Base-by-base conservation (phyloP, 345 rosid species). In the Hevea brasiliensis region DNA sequence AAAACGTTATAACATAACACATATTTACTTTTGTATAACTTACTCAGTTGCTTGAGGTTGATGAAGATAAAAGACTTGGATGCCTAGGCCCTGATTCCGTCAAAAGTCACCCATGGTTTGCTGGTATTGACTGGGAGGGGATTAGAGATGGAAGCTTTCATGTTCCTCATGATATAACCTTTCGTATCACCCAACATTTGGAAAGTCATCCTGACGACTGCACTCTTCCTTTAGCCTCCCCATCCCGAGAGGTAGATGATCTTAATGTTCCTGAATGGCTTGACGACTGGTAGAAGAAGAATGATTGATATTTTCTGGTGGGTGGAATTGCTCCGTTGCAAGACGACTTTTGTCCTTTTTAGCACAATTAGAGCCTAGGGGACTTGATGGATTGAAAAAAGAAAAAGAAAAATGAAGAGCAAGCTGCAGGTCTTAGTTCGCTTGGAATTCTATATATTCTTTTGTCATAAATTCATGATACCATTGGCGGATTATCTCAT, bases 101-200 rank as follows among this genome's bases (percentile, higher is more conserved):
- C 48, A 89, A 87, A 84, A 81, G 77, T 50, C 98, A 95, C 77
- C 87, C 92, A 0, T 91, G 98, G 97, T 95, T 92, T 77, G 72
- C 35, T 69, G 85, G 81, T 69, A 57, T 92, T 67, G 88, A 84
- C 68, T 89, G 98, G 94, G 70, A 77, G 71, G 85, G 83, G 32
- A 86, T 94, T 27, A 72, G 81, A 56, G 89, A 83, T 21, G 70
- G 81, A 37, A 74, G 80, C 70, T 69, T 76, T 70, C 88, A 86
- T 64, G 98, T 81, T 76, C 97, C 97, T 51, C 77, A 51, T 7
- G 89, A 85, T 77, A 86, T 94, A 73, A 68, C 74, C 47, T 78
- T 80, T 4, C 90, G 97, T 1, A 78, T 90, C 55, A 65, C 73
- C 74, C 90, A 84, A 62, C 81, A 83, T 74, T 64, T 74, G 58